phyloP scores from a whole-genome alignment of 2,329 filamentous ascomycete species.

The Rutstroemia sp. region DNA sequence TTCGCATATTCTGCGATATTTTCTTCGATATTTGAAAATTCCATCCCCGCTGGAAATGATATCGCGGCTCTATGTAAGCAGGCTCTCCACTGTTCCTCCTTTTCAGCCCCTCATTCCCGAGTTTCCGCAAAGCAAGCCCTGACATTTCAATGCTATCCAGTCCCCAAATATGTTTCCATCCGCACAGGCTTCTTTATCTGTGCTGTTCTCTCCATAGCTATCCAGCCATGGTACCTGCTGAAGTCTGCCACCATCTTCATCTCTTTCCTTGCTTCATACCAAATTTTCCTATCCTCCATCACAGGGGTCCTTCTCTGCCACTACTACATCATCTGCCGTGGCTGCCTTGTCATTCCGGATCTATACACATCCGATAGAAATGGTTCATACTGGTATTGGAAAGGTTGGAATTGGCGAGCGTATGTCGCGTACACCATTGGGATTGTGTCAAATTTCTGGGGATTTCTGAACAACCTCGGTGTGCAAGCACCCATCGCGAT shows the following conservation, averaged over 20 bases:
- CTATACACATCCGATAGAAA: conserved; percentile 28
- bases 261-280: conserved; percentile 35
- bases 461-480: conserved; percentile 36
- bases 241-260: conserved; percentile 33
- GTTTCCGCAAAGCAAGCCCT: not conserved
- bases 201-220: conserved; percentile 29
- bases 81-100: not conserved
- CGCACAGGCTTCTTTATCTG: conserved; percentile 35
- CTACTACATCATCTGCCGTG: conserved; percentile 35
- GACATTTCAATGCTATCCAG: not conserved
- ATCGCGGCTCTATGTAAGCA: conserved; percentile 28
- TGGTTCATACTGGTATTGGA: conserved; percentile 29
- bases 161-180: conserved; percentile 35
- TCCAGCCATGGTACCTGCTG: conserved; percentile 34
- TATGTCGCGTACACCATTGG: conserved; percentile 32
- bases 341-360: conserved; percentile 31
- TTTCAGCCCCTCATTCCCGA: not conserved
- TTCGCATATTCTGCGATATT: conserved; percentile 39
- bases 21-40: conserved; percentile 37
- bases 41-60: conserved; percentile 34
- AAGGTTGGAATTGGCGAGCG: conserved; percentile 32
- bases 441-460: conserved; percentile 35
- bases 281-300: conserved; percentile 36
- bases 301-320: conserved; percentile 36
- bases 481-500: conserved; percentile 30